Conservation (phyloP, 257 asterid species). For the Asclepias syriaca region DNA sequence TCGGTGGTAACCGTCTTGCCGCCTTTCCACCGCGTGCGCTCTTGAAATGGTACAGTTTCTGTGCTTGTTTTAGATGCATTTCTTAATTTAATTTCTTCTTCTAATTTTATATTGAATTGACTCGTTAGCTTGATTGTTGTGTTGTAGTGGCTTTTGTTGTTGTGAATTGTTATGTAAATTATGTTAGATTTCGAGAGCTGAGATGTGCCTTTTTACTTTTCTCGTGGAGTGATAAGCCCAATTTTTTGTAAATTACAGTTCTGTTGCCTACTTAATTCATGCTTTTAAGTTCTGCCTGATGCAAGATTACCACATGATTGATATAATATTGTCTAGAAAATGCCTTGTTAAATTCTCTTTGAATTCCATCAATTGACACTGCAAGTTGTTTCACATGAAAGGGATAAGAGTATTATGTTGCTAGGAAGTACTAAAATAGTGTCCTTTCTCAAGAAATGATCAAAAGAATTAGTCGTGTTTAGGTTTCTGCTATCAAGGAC, state of each 20-base stretch:
- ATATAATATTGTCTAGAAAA: background rate
- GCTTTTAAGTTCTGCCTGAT: background rate
- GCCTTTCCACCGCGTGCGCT: constrained; percentile 99
- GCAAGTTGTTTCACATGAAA: constrained; percentile 2
- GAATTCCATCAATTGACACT: background rate
- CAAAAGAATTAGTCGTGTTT: background rate
- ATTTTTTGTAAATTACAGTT: background rate
- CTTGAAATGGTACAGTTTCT: constrained; percentile 70
- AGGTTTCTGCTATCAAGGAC: background rate
- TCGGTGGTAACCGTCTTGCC: constrained; percentile 73
- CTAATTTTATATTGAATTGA: background rate
- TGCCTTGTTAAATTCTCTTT: background rate
- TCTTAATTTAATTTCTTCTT: background rate
- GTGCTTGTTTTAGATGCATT: background rate
- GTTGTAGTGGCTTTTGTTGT: background rate
- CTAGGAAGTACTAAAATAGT: background rate
- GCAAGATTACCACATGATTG: background rate
- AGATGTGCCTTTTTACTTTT: background rate
- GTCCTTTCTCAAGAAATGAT: background rate
- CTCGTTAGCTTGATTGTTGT: background rate
- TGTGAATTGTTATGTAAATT: background rate
- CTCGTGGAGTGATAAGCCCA: background rate
- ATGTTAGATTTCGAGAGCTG: background rate
- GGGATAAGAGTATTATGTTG: background rate
- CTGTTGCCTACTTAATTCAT: background rate